Evolutionary conservation across 2,329 filamentous ascomycete genomes (phyloP).

Genomic region (Diaporthe sp.): DNA sequence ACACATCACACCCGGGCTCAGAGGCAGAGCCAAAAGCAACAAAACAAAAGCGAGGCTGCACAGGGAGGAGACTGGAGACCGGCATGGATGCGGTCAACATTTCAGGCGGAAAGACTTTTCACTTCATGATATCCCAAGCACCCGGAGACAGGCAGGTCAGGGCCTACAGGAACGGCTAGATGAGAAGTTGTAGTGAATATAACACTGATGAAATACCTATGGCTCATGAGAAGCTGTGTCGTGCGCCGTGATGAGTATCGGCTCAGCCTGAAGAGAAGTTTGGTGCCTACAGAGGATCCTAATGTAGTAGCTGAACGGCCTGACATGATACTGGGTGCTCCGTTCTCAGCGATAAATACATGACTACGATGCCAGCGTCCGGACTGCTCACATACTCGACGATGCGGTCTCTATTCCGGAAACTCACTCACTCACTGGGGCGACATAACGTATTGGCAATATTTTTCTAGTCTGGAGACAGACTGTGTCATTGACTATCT

Average conservation of each 20-base stretch:
- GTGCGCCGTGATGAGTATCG: not conserved
- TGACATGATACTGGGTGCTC: not conserved
- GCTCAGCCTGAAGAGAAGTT: not conserved
- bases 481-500: conserved; percentile 24
- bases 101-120: not conserved
- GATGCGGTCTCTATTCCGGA: not conserved
- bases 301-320: not conserved
- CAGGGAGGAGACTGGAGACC: not conserved
- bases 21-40: not conserved
- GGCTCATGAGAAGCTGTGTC: not conserved
- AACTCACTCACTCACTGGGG: too few species aligned
- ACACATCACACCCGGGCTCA: not conserved
- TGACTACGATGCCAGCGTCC: not conserved
- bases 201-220: not conserved
- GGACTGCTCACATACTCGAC: not conserved
- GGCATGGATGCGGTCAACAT: not conserved
- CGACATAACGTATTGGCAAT: too few species aligned
- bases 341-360: not conserved
- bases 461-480: not conserved
- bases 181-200: not conserved
- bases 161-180: not conserved
- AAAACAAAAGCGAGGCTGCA: not conserved
- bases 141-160: too few species aligned
- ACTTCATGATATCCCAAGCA: not conserved
- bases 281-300: not conserved